phyloP scores from a whole-genome alignment of 2,329 filamentous ascomycete genomes.

The Diplocarpon rosae region DNA sequence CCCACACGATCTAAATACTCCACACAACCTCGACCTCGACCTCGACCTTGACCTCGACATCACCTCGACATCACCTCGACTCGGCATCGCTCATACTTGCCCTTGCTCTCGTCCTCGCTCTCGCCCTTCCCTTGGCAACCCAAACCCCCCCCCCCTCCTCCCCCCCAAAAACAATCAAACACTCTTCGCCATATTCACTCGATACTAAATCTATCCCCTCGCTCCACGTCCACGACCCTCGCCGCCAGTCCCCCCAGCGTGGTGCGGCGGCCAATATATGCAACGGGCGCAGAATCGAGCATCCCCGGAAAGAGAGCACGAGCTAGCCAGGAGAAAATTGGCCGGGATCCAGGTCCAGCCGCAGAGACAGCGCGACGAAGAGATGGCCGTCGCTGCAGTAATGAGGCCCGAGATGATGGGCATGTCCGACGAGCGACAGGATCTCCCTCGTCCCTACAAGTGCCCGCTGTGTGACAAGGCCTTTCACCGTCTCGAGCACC shows the following conservation, averaged over 20 bases:
- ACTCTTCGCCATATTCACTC: no score
- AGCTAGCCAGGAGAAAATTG: slow-evolving; percentile 23
- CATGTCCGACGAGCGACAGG: slow-evolving; percentile 34
- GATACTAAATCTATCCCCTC: no score
- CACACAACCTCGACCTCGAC: not conserved
- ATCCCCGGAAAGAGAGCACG: slow-evolving; percentile 26
- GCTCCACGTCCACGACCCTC: not conserved
- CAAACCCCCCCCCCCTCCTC: not conserved
- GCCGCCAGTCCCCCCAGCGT: not conserved
- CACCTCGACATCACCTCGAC: no score
- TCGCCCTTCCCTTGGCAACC: no score
- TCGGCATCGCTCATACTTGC: no score
- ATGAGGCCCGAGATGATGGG: slow-evolving; percentile 27
- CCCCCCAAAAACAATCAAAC: not conserved
- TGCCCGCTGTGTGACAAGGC: slow-evolving; percentile 97
- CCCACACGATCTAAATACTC: not conserved
- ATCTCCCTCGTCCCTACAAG: slow-evolving; percentile 94
- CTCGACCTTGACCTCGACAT: not conserved
- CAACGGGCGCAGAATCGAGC: slow-evolving; percentile 56
- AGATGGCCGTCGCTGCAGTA: slow-evolving; percentile 41
- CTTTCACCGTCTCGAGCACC: slow-evolving; percentile 73
- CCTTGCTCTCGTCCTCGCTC: no score
- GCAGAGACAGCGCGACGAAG: slow-evolving; percentile 29
- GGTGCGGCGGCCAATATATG: slow-evolving; percentile 50
- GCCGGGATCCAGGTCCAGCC: slow-evolving; percentile 24